Percentiles rank a stretch among this genome's conserved stretches.
phyloP scores from a whole-genome alignment of 257 asterid species.

The Capsicum rhomboideum region DNA sequence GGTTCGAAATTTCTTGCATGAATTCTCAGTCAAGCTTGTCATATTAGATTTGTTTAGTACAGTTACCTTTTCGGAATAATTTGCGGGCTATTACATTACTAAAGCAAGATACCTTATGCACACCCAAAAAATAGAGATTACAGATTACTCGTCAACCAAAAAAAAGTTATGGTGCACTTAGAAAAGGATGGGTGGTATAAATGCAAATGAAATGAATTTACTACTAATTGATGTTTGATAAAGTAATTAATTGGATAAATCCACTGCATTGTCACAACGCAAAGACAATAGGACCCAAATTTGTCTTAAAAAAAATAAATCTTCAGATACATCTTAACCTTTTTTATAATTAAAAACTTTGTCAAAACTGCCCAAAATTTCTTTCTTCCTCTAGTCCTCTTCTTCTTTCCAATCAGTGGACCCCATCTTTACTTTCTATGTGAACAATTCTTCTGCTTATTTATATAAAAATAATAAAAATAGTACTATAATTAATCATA shows the following conservation, averaged over 20 bases:
- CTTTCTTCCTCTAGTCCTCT: neutral
- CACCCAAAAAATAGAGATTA: too few relatives aligned
- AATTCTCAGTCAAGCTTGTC: too few relatives aligned
- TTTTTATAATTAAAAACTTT: neutral
- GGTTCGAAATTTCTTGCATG: too few relatives aligned
- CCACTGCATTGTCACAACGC: neutral
- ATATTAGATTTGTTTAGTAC: too few relatives aligned
- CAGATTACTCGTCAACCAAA: too few relatives aligned
- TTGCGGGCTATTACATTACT: too few relatives aligned
- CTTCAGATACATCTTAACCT: neutral
- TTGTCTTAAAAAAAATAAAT: neutral
- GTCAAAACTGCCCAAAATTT: neutral
- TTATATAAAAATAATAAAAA: neutral
- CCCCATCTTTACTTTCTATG: neutral
- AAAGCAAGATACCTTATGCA: too few relatives aligned
- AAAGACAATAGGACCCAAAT: neutral
- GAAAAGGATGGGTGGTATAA: neutral
- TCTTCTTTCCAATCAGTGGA: neutral
- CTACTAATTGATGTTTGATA: neutral
- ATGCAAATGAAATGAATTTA: neutral
- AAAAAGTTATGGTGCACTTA: neutral
- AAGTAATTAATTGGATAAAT: neutral
- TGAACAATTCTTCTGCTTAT: neutral
- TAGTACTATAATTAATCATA: neutral
- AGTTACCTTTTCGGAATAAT: too few relatives aligned